Evolutionary conservation across 2,329 filamentous ascomycete species (phyloP).

Genomic region (Fusarium protoensiforme): DNA sequence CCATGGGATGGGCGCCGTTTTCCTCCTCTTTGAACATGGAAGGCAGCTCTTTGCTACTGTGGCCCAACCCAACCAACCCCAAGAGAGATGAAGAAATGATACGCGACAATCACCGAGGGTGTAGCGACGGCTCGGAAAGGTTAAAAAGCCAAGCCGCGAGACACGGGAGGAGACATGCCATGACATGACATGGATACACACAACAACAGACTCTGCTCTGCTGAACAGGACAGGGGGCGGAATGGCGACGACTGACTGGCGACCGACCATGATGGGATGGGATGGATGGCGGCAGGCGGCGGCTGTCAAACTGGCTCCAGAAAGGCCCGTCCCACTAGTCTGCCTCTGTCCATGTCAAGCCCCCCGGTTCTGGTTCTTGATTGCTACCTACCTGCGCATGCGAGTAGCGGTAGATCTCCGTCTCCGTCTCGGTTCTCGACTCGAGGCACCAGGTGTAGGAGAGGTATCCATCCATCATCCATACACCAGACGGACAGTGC

Average conservation of each 20-base stretch:
- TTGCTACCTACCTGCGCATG: slow-evolving; percentile 13
- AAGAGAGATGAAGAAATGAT: slow-evolving; percentile 34
- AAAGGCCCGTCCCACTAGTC: slow-evolving; percentile 45
- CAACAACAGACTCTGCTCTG: background rate
- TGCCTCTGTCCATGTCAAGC: slow-evolving; percentile 39
- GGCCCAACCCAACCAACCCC: slow-evolving; percentile 9
- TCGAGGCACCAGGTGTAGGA: slow-evolving; percentile 16
- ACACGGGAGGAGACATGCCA: slow-evolving; percentile 23
- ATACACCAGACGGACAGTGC: background rate
- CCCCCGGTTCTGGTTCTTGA: slow-evolving; percentile 19
- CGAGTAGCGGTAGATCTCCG: slow-evolving; percentile 36
- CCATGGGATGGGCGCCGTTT: slow-evolving; percentile 8
- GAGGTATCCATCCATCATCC: background rate
- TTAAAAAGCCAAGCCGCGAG: slow-evolving; percentile 29
- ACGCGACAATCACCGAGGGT: slow-evolving; percentile 20
- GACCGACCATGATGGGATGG: background rate
- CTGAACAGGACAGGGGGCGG: slow-evolving; percentile 30
- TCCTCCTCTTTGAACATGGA: background rate
- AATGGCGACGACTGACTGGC: slow-evolving; percentile 32
- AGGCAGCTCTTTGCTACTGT: background rate
- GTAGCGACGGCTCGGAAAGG: slow-evolving; percentile 22
- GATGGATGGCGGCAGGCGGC: slow-evolving; percentile 39
- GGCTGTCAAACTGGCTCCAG: slow-evolving; percentile 44
- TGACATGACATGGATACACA: slow-evolving; percentile 28
- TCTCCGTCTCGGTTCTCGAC: slow-evolving; percentile 7